Evolutionary conservation across 176 grass and related monocot species (phyloP), one percentile per base, ranked within the genome.

Genomic region (Paspalum vaginatum): DNA sequence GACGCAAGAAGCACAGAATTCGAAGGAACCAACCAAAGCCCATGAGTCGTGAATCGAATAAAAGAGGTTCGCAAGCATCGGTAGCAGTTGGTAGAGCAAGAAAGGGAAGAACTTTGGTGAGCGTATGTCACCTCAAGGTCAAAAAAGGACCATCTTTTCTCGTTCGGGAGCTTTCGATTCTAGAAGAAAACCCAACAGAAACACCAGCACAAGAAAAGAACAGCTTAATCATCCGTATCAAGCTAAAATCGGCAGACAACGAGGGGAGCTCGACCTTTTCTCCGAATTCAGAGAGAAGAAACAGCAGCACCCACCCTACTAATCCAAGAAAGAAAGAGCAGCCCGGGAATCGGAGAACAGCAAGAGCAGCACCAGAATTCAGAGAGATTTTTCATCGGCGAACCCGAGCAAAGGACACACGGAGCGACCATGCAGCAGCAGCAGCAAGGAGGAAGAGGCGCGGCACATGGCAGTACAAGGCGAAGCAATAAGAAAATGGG

Each of bases 401-500:
- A 63, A 61, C 48, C 15, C 41, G 62, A 76, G 55, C 55, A 25
- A 58, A 70, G 63, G 45, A 76, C 13, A 76, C 27, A 46, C 56
- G 25, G 40, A 24, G 32, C 13, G 81, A 39, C n/a, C 10, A 9
- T 26, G 42, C 26, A 24, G 66, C 53, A 24, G 50, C 9, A 15
- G 61, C 70, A 58, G 17, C 42, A 42, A 11, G 37, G 48, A 32
- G 45, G 43, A 26, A 6, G 50, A 43, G 76, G 41, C 63, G 10
- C 50, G 70, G 48, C 66, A 40, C 47, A 58, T 32, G 68, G 60
- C 51, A 77, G 63, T 61, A 22, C 76, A 65, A 76, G 80, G 60
- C 11, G 75, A 84, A 41, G 72, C 49, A 70, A 78, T 77, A 77
- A 85, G 77, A 85, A 89, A 89, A 89, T 85, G 83, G 72, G 32